Conservation (phyloP, 73 alveolate genomes). For the Durusdinium trenchii region DNA sequence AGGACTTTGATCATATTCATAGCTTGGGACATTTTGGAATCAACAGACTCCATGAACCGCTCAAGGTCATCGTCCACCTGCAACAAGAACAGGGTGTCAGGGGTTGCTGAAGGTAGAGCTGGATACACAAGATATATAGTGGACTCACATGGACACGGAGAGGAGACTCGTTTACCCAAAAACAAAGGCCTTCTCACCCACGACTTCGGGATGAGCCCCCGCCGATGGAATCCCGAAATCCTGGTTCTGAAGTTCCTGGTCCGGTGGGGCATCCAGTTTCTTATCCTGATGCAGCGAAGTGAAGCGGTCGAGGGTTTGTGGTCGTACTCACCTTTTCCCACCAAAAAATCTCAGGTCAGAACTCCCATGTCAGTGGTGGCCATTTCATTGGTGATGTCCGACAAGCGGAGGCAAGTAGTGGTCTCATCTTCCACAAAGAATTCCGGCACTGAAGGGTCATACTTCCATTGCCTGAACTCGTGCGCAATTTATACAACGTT, state of each 20-base stretch:
- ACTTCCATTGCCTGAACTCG: constrained; percentile 59
- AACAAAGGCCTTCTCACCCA: background rate
- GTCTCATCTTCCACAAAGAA: constrained; percentile 36
- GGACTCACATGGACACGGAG: too few species aligned
- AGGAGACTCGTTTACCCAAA: too few species aligned
- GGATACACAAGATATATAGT: too few species aligned
- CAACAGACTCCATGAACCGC: background rate
- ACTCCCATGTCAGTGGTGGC: background rate
- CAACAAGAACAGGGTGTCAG: too few species aligned
- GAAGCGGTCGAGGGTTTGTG: background rate
- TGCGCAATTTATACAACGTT: too few species aligned
- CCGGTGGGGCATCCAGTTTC: background rate
- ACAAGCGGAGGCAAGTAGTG: background rate
- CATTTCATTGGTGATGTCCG: background rate
- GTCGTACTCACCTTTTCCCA: background rate
- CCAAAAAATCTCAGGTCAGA: background rate
- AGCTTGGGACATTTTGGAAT: background rate
- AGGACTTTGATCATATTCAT: background rate
- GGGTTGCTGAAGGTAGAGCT: too few species aligned
- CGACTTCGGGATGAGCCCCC: background rate
- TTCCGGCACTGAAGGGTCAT: background rate
- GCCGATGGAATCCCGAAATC: background rate
- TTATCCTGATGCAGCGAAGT: background rate
- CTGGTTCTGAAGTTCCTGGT: background rate
- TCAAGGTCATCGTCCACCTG: constrained; percentile 1